Percentiles rank a stretch among this genome's conserved stretches.
These are phyloP conservation scores for Vitis riparia DNA, from an alignment of 164 flowering plant species.

Conservation along the genomic window DNA sequence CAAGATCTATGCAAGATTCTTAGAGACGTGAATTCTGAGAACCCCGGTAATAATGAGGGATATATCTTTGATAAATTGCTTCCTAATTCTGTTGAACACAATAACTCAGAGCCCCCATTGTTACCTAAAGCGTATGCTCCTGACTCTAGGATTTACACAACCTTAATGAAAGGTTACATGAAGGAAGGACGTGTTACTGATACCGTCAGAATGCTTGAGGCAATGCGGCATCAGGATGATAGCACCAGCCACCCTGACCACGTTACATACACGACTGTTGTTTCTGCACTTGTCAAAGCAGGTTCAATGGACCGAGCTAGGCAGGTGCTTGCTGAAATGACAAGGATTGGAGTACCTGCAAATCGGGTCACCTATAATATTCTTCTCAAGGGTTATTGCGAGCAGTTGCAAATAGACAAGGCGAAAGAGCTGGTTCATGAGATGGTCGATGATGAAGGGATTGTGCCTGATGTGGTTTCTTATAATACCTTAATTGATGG, in stretches of 20 bases:
- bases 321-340: slow-evolving; percentile 81
- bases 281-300: slow-evolving; percentile 76
- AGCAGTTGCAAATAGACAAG: slow-evolving; percentile 68
- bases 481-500: slow-evolving; percentile 90
- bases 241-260: slow-evolving; percentile 78
- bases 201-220: slow-evolving; percentile 78
- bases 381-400: slow-evolving; percentile 92
- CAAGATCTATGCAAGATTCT: slow-evolving; percentile 67
- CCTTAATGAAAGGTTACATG: slow-evolving; percentile 98
- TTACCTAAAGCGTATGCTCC: slow-evolving; percentile 56
- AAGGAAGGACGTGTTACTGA: slow-evolving; percentile 66
- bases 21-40: slow-evolving; percentile 36
- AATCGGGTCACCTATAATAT: slow-evolving; percentile 87
- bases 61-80: slow-evolving; percentile 63
- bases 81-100: slow-evolving; percentile 37
- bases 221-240: slow-evolving; percentile 78
- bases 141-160: slow-evolving; percentile 83
- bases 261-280: slow-evolving; percentile 86
- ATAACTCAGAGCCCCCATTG: slow-evolving; percentile 51
- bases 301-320: slow-evolving; percentile 87
- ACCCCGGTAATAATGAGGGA: slow-evolving; percentile 16
- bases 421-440: slow-evolving; percentile 72
- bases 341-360: slow-evolving; percentile 67
- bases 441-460: slow-evolving; percentile 58
- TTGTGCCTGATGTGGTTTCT: slow-evolving; percentile 88